Percentiles rank a stretch among this genome's conserved stretches.
Conservation (phyloP, 2,329 filamentous ascomycete genomes). For the Emericellopsis cladophorae region DNA sequence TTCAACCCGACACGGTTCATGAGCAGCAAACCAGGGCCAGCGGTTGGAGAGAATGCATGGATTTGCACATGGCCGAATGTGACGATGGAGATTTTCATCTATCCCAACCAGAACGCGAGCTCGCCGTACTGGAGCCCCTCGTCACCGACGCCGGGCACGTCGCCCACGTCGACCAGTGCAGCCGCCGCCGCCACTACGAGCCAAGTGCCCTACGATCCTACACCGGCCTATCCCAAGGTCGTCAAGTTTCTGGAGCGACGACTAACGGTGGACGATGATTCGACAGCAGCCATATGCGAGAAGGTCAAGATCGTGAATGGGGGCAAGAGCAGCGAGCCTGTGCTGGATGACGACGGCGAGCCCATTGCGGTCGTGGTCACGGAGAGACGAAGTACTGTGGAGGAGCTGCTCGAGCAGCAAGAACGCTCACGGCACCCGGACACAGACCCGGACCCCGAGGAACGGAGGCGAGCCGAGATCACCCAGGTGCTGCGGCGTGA, state of each 20-base stretch:
- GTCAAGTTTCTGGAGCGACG: conserved; percentile 45
- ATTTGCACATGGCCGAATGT: conserved; percentile 46
- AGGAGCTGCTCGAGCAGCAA: conserved; percentile 1
- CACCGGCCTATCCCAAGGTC: conserved; percentile 32
- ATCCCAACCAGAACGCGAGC: conserved; percentile 37
- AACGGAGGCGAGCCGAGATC: neutral
- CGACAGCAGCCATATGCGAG: conserved; percentile 26
- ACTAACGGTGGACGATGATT: conserved; percentile 14
- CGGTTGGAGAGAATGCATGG: conserved; percentile 41
- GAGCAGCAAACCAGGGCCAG: conserved; percentile 13
- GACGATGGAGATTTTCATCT: conserved; percentile 43
- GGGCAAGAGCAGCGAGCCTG: conserved; percentile 20
- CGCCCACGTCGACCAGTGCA: neutral
- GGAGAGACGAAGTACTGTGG: conserved; percentile 16
- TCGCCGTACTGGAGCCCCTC: conserved; percentile 7
- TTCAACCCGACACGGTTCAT: conserved; percentile 13
- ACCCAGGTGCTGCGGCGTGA: neutral
- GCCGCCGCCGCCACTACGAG: neutral
- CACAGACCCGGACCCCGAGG: neutral
- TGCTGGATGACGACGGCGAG: conserved; percentile 23
- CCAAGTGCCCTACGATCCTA: conserved; percentile 3
- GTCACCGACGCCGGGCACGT: conserved; percentile 1
- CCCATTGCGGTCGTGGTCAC: conserved; percentile 28
- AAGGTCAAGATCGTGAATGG: conserved; percentile 31
- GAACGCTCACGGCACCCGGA: conserved; percentile 1